Evolutionary conservation across 306 rosid species (phyloP), one percentile per base, ranked within the genome.

Genomic region (Begonia fuchsioides): DNA sequence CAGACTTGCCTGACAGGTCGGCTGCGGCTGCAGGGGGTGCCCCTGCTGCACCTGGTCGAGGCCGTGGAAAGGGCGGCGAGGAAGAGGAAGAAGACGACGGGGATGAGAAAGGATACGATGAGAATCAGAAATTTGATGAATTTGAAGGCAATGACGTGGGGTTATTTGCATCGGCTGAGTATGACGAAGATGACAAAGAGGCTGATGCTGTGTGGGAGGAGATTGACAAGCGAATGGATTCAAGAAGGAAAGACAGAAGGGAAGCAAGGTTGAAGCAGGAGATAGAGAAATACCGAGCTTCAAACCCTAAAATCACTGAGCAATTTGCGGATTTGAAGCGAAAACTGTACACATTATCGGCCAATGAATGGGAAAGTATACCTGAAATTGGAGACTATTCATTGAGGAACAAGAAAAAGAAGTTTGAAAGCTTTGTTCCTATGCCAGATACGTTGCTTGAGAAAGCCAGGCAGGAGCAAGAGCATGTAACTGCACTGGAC

Each of bases 121-220:
- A 86, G 75, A 82, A 86, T 56, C 92, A 79, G 78, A 86, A 86
- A 35, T 86, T 86, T 13, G 94, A 86, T 8, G 96, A 82, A 54
- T 86, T 86, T 10, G 86, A 86, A 72, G 96, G 96, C 4, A 86
- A 86, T 20, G 94, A 86, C 32, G 96, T 86, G 3, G 94, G 96
- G 2, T 61, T 86, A 64, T 86, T 86, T 12, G 96, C 96, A 2
- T 79, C 90, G 0, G 90, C 90, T 2, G 94, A 86, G 41, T 86
- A 86, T 0, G 94, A 82, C 26, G 96, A 82, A 51, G 96, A 87
- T n/a, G 96, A 87, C 48, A 87, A 77, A 61, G 92, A 82, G 65
- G 94, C 92, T 2, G 94, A 86, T 63, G 94, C 92, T 1, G 94
- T 82, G 47, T 86, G 96, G 96, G 96, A 86, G 39, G 94, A 73